phyloP scores from a whole-genome alignment of 116 monocot genomes.

The Dioscorea cayenensis region DNA sequence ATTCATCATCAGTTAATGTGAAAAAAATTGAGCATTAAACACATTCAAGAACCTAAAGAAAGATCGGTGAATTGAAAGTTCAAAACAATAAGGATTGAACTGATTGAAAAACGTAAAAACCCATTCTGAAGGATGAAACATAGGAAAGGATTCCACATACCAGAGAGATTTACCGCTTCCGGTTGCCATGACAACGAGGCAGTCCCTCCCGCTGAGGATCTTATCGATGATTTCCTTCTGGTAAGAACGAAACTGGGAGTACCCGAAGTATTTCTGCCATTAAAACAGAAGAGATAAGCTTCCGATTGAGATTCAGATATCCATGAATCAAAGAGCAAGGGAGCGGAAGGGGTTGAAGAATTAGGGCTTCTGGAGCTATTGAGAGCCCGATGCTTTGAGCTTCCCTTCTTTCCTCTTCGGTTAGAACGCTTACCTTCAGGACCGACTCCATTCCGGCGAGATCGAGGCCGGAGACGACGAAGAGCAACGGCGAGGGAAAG shows the following conservation, averaged over 20 bases:
- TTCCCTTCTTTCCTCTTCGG: not conserved
- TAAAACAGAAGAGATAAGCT: conserved; percentile 2
- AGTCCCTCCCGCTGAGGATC: conserved; percentile 59
- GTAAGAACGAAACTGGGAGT: conserved; percentile 58
- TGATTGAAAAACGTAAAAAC: not conserved
- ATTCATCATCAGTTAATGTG: no score
- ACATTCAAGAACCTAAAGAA: no score
- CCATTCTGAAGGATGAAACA: not conserved
- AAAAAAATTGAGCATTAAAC: no score
- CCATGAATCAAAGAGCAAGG: no score
- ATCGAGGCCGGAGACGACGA: not conserved
- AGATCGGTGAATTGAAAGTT: no score
- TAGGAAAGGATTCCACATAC: conserved; percentile 18
- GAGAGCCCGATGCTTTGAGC: no score
- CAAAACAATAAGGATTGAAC: no score
- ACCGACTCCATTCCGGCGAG: conserved; percentile 35
- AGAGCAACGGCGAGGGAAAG: not conserved
- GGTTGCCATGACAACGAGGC: conserved; percentile 92
- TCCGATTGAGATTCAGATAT: not conserved
- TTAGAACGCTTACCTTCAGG: conserved; percentile 40
- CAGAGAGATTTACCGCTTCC: conserved; percentile 96
- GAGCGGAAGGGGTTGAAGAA: no score
- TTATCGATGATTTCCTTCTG: conserved; percentile 81
- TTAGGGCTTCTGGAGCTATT: no score
- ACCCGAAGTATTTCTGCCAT: conserved; percentile 73